phyloP scores from a whole-genome alignment of 495 filamentous ascomycete species.

The Xylaria grammica region DNA sequence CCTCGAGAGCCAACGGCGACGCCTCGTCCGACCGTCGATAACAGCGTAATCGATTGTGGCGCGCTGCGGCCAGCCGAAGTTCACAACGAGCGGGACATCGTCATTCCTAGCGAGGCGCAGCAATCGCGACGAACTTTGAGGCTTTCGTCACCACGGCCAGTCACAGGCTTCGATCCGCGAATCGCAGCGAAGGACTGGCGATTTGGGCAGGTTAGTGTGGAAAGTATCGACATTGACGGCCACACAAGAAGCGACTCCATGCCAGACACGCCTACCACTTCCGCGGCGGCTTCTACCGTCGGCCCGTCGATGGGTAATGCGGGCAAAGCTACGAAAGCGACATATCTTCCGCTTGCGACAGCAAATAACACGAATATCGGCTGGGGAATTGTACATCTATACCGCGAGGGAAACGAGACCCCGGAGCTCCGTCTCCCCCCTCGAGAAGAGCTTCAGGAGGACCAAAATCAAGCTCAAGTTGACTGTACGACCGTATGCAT shows the following conservation, averaged over 20 bases:
- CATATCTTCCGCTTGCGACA: constrained; percentile 73
- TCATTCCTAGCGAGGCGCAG: constrained; percentile 39
- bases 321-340: constrained; percentile 67
- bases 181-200: constrained; percentile 53
- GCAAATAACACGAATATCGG: constrained; percentile 77
- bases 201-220: constrained; percentile 49
- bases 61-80: constrained; percentile 36
- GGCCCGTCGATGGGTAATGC: constrained; percentile 50
- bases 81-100: constrained; percentile 35
- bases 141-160: constrained; percentile 39
- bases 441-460: constrained; percentile 17
- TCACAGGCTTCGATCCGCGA: constrained; percentile 42
- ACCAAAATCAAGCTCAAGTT: constrained; percentile 38
- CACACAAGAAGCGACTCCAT: constrained; percentile 22
- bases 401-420: constrained; percentile 82
- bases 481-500: constrained; percentile 92
- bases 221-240: constrained; percentile 45
- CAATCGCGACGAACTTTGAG: constrained; percentile 35
- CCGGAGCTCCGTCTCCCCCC: constrained; percentile 53
- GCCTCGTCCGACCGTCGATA: constrained; percentile 2
- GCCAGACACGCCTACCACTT: constrained; percentile 21
- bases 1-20: constrained; percentile 13
- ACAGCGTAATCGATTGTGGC: constrained; percentile 52
- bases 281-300: constrained; percentile 47
- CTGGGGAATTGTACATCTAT: constrained; percentile 93